Evolutionary conservation across 352 stramenopile species (phyloP).

Genomic region (Globisporangium alternatum): DNA sequence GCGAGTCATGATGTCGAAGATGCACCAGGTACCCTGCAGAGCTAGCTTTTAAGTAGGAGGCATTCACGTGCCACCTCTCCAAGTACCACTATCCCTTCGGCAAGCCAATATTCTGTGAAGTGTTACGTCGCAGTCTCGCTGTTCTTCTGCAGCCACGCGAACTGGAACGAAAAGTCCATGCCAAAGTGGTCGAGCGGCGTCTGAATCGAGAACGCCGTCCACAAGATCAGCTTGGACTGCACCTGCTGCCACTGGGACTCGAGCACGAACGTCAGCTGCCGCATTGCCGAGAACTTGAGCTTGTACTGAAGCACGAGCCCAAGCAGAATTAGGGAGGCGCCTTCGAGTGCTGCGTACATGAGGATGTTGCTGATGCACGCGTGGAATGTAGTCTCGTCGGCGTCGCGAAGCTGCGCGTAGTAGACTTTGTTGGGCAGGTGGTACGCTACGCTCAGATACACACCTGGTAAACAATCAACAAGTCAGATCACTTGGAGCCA

Average conservation of each 20-base stretch:
- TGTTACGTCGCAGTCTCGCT: not conserved
- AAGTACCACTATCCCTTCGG: not conserved
- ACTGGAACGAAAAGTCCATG: constrained; percentile 7
- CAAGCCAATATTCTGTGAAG: too few species aligned
- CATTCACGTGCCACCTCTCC: not conserved
- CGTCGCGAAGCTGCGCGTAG: not conserved
- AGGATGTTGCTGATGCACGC: not conserved
- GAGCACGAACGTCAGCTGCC: constrained; percentile 7
- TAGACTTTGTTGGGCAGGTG: constrained; percentile 6
- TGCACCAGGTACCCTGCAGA: too few species aligned
- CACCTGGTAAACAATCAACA: not conserved
- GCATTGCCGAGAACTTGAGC: constrained; percentile 1
- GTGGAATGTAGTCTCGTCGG: not conserved
- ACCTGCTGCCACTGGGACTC: constrained; percentile 10
- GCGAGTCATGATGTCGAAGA: too few species aligned
- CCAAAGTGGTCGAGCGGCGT: constrained; percentile 1
- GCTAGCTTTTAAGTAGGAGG: too few species aligned
- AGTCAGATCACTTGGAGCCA: not conserved
- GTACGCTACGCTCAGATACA: constrained; percentile 1
- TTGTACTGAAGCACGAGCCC: not conserved
- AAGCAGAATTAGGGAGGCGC: not conserved
- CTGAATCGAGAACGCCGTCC: constrained; percentile 8
- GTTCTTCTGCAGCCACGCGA: constrained; percentile 7
- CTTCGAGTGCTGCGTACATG: constrained; percentile 1
- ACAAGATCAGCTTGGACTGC: constrained; percentile 11